These are phyloP conservation scores for Inonotus hispidus DNA, from an alignment of 1,284 basidiomycete species.

Conservation along the genomic window DNA sequence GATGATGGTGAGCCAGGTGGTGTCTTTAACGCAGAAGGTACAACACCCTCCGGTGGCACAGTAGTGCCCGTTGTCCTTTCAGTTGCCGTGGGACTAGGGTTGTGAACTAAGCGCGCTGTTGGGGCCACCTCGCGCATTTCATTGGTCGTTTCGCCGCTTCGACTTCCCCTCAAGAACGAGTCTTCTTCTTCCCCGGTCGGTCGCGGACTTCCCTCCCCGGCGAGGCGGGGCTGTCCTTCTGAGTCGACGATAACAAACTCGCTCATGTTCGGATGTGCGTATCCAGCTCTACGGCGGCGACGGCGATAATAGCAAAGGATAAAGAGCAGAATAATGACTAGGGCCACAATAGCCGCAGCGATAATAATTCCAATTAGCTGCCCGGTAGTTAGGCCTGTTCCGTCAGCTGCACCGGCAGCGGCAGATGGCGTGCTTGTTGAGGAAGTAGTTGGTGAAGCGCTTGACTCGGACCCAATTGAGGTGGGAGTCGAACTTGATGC, in stretches of 20 bases:
- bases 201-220: slow-evolving; percentile 19
- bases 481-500: background rate
- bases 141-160: slow-evolving; percentile 5
- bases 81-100: slow-evolving; percentile 4
- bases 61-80: slow-evolving; percentile 12
- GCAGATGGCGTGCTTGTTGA: slow-evolving; percentile 21
- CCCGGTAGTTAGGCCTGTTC: slow-evolving; percentile 5
- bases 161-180: slow-evolving; percentile 12
- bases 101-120: slow-evolving; percentile 14
- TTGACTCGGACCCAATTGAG: background rate
- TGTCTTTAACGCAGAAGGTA: slow-evolving; percentile 16
- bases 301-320: slow-evolving; percentile 7
- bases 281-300: slow-evolving; percentile 3
- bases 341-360: slow-evolving; percentile 5
- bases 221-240: slow-evolving; percentile 13
- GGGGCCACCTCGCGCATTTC: slow-evolving; percentile 10
- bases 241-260: slow-evolving; percentile 19
- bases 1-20: slow-evolving; percentile 7
- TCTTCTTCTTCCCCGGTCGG: slow-evolving; percentile 18
- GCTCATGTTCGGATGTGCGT: slow-evolving; percentile 16
- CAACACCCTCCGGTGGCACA: slow-evolving; percentile 10
- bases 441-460: slow-evolving; percentile 1
- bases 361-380: slow-evolving; percentile 16
- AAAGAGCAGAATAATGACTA: slow-evolving; percentile 10
- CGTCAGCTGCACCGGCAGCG: background rate